A percentile compares a stretch with the other conserved stretches of the same genome.
phyloP scores from a whole-genome alignment of 495 filamentous ascomycete genomes.

The Penicillium goetzii region DNA sequence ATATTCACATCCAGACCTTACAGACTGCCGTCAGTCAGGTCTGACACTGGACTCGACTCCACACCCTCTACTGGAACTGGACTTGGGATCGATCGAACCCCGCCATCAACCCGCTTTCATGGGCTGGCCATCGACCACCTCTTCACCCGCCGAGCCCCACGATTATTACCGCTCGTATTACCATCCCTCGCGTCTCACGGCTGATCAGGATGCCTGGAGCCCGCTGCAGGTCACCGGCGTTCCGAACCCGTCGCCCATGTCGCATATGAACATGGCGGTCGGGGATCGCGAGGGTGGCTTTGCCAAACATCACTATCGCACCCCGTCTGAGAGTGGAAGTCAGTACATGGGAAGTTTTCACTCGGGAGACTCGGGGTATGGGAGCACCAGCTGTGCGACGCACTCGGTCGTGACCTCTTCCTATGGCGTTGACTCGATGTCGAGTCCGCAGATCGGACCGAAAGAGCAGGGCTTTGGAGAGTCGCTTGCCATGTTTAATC shows the following conservation, averaged over 20 bases:
- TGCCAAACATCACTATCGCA: slow-evolving; percentile 37
- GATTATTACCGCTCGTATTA: slow-evolving; percentile 33
- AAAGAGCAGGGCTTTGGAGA: slow-evolving; percentile 36
- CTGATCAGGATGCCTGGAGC: slow-evolving; percentile 45
- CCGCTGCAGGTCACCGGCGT: slow-evolving; percentile 44
- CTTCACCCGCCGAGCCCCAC: slow-evolving; percentile 18
- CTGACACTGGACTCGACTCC: slow-evolving; percentile 31
- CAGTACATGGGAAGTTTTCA: slow-evolving; percentile 50
- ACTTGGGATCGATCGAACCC: slow-evolving; percentile 29
- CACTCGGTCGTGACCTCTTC: slow-evolving; percentile 47
- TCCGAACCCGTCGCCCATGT: slow-evolving; percentile 24
- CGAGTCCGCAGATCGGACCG: slow-evolving; percentile 33
- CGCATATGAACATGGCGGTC: slow-evolving; percentile 22
- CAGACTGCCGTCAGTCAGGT: slow-evolving; percentile 24
- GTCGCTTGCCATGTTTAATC: slow-evolving; percentile 23
- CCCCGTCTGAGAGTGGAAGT: slow-evolving; percentile 60
- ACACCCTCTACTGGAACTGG: slow-evolving; percentile 37
- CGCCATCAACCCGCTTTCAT: slow-evolving; percentile 28
- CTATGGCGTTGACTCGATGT: slow-evolving; percentile 35
- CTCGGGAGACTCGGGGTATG: slow-evolving; percentile 68
- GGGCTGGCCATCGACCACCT: slow-evolving; percentile 26
- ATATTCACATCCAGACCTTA: slow-evolving; percentile 18
- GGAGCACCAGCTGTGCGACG: slow-evolving; percentile 51
- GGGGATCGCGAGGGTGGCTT: slow-evolving; percentile 31
- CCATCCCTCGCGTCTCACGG: slow-evolving; percentile 28